These are phyloP conservation scores for Rhytidhysteron rufulum DNA, from an alignment of 2,329 filamentous ascomycete genomes.

Conservation along the genomic window DNA sequence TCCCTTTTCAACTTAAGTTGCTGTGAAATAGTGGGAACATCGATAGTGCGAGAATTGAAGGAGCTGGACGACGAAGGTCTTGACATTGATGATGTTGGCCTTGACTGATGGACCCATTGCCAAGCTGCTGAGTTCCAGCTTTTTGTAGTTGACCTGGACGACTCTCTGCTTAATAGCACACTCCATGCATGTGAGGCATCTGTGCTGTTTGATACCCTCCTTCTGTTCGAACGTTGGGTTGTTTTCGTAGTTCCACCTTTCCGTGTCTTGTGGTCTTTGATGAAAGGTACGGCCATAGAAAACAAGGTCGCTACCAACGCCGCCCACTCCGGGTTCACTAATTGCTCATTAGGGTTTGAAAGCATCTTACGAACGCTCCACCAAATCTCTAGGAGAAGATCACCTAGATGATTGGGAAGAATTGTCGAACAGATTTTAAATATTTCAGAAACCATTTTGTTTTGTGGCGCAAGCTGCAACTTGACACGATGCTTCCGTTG, in stretches of 20 bases:
- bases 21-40: slow-evolving; percentile 14
- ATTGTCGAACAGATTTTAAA: slow-evolving; percentile 30
- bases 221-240: slow-evolving; percentile 19
- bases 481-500: slow-evolving; percentile 28
- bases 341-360: slow-evolving; percentile 8
- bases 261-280: slow-evolving; percentile 26
- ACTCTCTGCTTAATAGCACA: slow-evolving; percentile 30
- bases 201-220: slow-evolving; percentile 18
- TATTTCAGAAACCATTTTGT: slow-evolving; percentile 23
- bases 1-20: slow-evolving; percentile 26
- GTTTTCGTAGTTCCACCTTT: slow-evolving; percentile 14
- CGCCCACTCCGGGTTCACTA: slow-evolving; percentile 28
- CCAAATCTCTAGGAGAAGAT: slow-evolving; percentile 36
- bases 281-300: slow-evolving; percentile 32
- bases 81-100: slow-evolving; percentile 18
- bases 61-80: slow-evolving; percentile 19
- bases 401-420: slow-evolving; percentile 31
- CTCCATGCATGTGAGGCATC: slow-evolving; percentile 28
- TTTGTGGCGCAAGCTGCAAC: slow-evolving; percentile 25
- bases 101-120: slow-evolving; percentile 29
- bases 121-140: slow-evolving; percentile 31
- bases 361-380: slow-evolving; percentile 32
- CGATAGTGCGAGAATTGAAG: slow-evolving; percentile 6
- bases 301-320: slow-evolving; percentile 41
- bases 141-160: slow-evolving; percentile 18